phyloP scores from a whole-genome alignment of 257 asterid species.

The Voacanga thouarsii region DNA sequence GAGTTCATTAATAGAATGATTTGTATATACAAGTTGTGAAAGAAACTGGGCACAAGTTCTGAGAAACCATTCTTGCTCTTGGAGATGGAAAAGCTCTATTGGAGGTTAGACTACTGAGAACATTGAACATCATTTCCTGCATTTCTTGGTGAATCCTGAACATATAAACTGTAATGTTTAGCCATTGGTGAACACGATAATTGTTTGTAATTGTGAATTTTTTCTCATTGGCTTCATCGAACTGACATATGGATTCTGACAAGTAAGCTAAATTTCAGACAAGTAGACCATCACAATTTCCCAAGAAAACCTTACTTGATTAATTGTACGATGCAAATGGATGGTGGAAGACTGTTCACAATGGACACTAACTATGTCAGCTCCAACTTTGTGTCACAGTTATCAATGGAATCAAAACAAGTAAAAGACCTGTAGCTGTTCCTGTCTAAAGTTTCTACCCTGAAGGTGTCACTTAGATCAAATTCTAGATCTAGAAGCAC shows the following conservation, averaged over 20 bases:
- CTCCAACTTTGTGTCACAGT: constrained; percentile 81
- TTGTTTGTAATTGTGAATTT: too few relatives aligned
- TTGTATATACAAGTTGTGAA: constrained; percentile 64
- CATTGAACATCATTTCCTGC: neutral
- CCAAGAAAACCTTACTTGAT: constrained; percentile 62
- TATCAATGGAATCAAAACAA: constrained; percentile 92
- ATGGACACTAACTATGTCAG: constrained; percentile 92
- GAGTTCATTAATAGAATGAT: constrained; percentile 6
- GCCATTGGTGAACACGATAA: too few relatives aligned
- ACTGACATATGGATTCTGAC: neutral
- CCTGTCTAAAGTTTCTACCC: constrained; percentile 38
- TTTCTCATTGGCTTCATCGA: neutral
- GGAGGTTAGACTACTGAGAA: constrained; percentile 50
- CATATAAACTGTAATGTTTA: too few relatives aligned
- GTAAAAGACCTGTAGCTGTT: constrained; percentile 87
- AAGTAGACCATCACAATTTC: neutral
- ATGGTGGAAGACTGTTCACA: constrained; percentile 97
- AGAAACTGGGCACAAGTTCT: constrained; percentile 84
- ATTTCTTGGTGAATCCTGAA: neutral
- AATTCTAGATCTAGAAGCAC: constrained; percentile 22
- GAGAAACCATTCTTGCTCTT: constrained; percentile 95
- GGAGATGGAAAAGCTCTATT: constrained; percentile 98
- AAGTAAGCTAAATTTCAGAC: neutral
- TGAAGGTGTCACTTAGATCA: constrained; percentile 15
- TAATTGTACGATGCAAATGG: constrained; percentile 91